Conservation (phyloP, 257 asterid genomes). For the Mentha longifolia region DNA sequence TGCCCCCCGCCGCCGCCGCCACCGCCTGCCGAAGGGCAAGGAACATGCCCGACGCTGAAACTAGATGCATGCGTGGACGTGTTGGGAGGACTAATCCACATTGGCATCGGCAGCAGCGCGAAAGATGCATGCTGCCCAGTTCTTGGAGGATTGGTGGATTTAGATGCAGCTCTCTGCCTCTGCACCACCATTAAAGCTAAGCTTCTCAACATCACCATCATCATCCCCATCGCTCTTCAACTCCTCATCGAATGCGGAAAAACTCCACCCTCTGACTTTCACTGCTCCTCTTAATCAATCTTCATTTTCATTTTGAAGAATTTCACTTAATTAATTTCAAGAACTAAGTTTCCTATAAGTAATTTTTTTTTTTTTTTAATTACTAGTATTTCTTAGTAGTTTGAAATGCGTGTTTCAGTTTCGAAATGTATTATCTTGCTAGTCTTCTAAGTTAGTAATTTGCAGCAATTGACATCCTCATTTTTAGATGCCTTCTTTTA, state of each 20-base stretch:
- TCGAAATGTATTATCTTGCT: too few species aligned
- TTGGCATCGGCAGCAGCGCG: conserved; percentile 59
- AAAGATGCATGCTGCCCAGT: conserved; percentile 61
- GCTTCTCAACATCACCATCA: conserved; percentile 59
- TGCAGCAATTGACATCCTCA: too few species aligned
- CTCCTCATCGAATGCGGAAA: conserved; percentile 72
- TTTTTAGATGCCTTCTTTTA: too few species aligned
- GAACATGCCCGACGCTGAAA: conserved; percentile 58
- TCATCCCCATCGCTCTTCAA: conserved; percentile 67
- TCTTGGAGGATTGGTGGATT: conserved; percentile 43
- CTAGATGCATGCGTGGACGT: conserved; percentile 56
- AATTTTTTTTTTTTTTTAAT: too few species aligned
- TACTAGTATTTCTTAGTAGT: too few species aligned
- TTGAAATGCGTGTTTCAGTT: too few species aligned
- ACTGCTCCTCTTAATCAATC: conserved; percentile 43
- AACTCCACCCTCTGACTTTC: conserved; percentile 64
- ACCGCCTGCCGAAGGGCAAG: conserved; percentile 28
- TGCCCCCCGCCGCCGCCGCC: conserved; percentile 39
- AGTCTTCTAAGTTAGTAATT: too few species aligned
- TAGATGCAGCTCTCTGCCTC: conserved; percentile 71
- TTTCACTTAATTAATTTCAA: too few species aligned
- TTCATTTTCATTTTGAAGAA: not conserved
- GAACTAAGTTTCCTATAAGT: too few species aligned
- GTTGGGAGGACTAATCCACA: conserved; percentile 62
- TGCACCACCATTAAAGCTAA: conserved; percentile 73